phyloP scores from a whole-genome alignment of 495 filamentous ascomycete genomes.

The Aspergillus sparsus region DNA sequence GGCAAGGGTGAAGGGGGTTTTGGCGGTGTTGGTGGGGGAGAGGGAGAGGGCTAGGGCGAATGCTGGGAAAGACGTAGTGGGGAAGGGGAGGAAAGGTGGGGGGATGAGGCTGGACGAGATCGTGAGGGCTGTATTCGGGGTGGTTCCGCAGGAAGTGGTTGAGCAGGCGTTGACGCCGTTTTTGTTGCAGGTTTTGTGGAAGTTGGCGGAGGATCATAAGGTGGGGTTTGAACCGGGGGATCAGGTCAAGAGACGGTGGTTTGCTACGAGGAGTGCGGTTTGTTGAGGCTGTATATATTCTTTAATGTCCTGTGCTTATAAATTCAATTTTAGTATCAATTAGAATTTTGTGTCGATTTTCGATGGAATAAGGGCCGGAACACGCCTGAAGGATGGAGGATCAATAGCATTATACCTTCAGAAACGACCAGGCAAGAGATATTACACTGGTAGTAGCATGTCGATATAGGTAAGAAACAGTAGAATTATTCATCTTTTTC shows the following conservation, averaged over 20 bases:
- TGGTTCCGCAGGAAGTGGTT: neutral
- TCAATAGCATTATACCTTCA: too few relatives aligned
- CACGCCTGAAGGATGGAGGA: too few relatives aligned
- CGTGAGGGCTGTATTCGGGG: neutral
- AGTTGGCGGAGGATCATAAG: constrained; percentile 4
- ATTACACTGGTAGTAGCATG: too few relatives aligned
- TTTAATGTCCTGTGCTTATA: too few relatives aligned
- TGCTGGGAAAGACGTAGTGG: neutral
- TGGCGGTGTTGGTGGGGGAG: neutral
- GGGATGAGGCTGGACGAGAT: constrained; percentile 1
- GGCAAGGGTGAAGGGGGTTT: neutral
- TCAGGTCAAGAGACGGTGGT: constrained; percentile 1
- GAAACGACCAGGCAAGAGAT: too few relatives aligned
- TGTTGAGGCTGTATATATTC: neutral
- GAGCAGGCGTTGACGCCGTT: constrained; percentile 1
- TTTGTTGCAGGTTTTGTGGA: constrained; percentile 5
- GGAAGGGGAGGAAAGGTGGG: neutral
- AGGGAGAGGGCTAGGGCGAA: neutral
- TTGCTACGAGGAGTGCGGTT: neutral
- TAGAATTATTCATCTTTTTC: too few relatives aligned
- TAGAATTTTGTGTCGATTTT: too few relatives aligned
- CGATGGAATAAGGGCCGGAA: too few relatives aligned
- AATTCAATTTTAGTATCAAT: too few relatives aligned
- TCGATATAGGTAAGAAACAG: too few relatives aligned
- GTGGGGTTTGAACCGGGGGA: constrained; percentile 5